phyloP scores from a whole-genome alignment of 164 flowering plant species.

The Vitis amurensis region DNA sequence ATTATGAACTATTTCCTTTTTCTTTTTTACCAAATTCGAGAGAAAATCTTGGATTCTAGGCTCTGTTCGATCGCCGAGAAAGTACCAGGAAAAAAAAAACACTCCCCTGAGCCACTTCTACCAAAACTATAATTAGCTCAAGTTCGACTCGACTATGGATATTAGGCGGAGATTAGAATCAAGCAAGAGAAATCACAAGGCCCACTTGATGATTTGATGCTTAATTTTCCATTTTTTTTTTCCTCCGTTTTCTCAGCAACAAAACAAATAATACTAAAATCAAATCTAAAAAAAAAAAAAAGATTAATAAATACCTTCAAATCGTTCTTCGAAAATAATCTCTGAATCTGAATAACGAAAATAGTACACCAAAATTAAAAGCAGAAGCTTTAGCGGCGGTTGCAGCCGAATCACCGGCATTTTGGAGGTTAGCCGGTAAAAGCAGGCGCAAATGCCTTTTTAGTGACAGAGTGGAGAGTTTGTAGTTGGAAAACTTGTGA shows the following conservation, averaged over 20 bases:
- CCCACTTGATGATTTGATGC: neutral
- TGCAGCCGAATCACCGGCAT: too few relatives aligned
- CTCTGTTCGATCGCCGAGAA: neutral
- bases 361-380: slow-evolving; percentile 1
- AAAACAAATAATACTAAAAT: too few relatives aligned
- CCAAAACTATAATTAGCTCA: too few relatives aligned
- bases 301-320: slow-evolving; percentile 24
- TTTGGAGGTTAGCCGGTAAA: too few relatives aligned
- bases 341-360: slow-evolving; percentile 15
- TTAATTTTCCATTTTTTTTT: neutral
- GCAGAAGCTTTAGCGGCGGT: neutral
- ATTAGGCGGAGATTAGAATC: neutral
- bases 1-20: neutral
- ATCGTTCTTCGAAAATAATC: slow-evolving; percentile 39
- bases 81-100: neutral
- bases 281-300: too few relatives aligned
- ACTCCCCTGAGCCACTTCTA: too few relatives aligned
- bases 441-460: too few relatives aligned
- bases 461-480: too few relatives aligned
- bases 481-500: too few relatives aligned
- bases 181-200: neutral
- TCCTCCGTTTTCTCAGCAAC: neutral
- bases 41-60: neutral
- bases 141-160: too few relatives aligned
- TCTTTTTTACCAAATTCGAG: neutral